phyloP scores from a whole-genome alignment of 1,139 yeast species.

The Saccharomyces hybrid region DNA sequence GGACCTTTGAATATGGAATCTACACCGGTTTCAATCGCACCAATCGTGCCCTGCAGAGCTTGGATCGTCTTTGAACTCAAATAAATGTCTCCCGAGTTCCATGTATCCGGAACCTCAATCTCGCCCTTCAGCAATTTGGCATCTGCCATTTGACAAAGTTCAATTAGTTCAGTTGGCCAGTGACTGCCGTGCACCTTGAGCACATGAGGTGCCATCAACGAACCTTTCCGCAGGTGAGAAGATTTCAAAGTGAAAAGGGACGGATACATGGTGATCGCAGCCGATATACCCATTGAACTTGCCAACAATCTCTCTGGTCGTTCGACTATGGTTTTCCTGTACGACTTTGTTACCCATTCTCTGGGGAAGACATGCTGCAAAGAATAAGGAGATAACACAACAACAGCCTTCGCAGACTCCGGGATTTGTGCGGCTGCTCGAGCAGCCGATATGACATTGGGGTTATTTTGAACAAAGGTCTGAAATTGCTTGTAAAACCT shows the following conservation, averaged over 20 bases:
- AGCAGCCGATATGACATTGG: constrained; percentile 44
- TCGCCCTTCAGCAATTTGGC: constrained; percentile 47
- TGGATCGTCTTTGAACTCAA: constrained; percentile 58
- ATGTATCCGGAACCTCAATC: constrained; percentile 69
- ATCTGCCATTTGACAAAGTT: constrained; percentile 53
- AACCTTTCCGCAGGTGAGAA: constrained; percentile 26
- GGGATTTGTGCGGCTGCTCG: constrained; percentile 39
- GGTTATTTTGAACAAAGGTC: constrained; percentile 46
- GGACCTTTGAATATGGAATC: constrained; percentile 44
- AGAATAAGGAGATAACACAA: constrained; percentile 53
- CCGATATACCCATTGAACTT: constrained; percentile 67
- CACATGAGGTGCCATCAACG: constrained; percentile 45
- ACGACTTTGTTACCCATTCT: constrained; percentile 66
- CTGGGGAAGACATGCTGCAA: constrained; percentile 67
- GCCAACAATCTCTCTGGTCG: constrained; percentile 78
- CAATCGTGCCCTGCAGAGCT: constrained; percentile 75
- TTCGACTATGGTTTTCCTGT: constrained; percentile 67
- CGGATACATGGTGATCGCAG: constrained; percentile 68
- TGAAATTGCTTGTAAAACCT: constrained; percentile 40
- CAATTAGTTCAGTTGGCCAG: constrained; percentile 60
- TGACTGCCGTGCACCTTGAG: constrained; percentile 60
- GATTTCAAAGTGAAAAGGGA: constrained; percentile 48
- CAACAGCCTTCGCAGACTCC: constrained; percentile 44
- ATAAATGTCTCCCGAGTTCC: constrained; percentile 84
- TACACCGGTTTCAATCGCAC: constrained; percentile 68